These are phyloP conservation scores for Globisporangium iwayamae DNA, from an alignment of 352 stramenopile species.

Conservation along the genomic window DNA sequence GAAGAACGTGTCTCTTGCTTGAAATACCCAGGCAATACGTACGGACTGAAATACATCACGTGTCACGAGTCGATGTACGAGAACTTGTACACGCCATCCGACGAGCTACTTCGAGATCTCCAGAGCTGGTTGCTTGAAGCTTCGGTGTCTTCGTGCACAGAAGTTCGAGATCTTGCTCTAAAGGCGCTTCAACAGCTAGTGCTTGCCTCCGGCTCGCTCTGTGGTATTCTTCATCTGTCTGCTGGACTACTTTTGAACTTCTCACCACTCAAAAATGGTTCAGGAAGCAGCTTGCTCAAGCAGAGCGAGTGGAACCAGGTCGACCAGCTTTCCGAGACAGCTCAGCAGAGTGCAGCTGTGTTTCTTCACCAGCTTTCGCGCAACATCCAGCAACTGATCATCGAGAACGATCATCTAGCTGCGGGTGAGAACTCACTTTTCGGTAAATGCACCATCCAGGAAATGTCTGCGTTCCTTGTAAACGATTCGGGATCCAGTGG, in stretches of 20 bases:
- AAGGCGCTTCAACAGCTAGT: conserved; percentile 55
- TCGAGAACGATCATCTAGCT: conserved; percentile 26
- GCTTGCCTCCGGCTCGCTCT: conserved; percentile 78
- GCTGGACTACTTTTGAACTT: conserved; percentile 60
- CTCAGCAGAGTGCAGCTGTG: conserved; percentile 23
- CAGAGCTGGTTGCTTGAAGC: conserved; percentile 68
- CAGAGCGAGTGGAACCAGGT: conserved; percentile 50
- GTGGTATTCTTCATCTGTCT: conserved; percentile 68
- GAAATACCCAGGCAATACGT: conserved; percentile 27
- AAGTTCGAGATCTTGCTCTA: conserved; percentile 61
- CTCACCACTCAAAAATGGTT: conserved; percentile 7
- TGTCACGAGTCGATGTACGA: conserved; percentile 51
- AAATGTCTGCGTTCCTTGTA: conserved; percentile 38
- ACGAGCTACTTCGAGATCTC: conserved; percentile 53
- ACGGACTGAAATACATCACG: conserved; percentile 43
- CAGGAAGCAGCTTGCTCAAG: conserved; percentile 21
- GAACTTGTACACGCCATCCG: conserved; percentile 43
- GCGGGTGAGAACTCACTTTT: conserved; percentile 34
- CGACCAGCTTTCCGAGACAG: conserved; percentile 49
- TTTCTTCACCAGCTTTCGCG: conserved; percentile 54
- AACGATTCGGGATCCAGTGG: conserved; percentile 16
- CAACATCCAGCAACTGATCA: conserved; percentile 52
- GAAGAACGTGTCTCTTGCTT: neutral
- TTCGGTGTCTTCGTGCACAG: conserved; percentile 36
- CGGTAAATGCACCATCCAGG: conserved; percentile 50